phyloP scores from a whole-genome alignment of 2,329 filamentous ascomycete genomes.

The Fusarium protoensiforme region DNA sequence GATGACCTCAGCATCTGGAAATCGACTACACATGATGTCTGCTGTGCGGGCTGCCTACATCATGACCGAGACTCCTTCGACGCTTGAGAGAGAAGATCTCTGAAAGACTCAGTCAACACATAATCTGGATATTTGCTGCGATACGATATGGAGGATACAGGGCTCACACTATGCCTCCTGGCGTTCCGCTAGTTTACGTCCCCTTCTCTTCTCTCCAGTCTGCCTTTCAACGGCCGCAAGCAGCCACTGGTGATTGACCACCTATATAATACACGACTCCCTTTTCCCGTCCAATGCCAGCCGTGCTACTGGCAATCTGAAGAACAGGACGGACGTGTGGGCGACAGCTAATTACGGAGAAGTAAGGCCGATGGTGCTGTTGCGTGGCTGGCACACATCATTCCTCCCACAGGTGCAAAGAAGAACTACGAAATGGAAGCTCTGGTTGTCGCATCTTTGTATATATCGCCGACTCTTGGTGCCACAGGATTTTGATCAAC shows the following conservation, averaged over 20 bases:
- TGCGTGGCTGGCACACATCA: too few relatives aligned
- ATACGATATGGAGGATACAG: background rate
- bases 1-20: too few relatives aligned
- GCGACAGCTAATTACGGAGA: background rate
- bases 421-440: background rate
- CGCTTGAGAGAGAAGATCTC: background rate
- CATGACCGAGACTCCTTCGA: background rate
- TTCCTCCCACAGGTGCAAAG: too few relatives aligned
- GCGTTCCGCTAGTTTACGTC: background rate
- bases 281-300: background rate
- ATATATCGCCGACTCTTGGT: background rate
- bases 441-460: background rate
- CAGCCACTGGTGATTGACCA: background rate
- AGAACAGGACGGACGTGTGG: background rate
- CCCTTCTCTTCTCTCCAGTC: background rate
- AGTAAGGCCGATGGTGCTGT: too few relatives aligned
- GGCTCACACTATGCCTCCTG: background rate
- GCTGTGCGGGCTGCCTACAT: background rate
- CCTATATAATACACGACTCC: background rate
- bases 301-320: background rate
- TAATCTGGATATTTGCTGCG: background rate
- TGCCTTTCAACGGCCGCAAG: background rate
- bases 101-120: background rate
- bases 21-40: background rate
- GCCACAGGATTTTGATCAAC: background rate